Evolutionary conservation across 1,284 basidiomycete species (phyloP), one percentile per base, ranked within the genome.

Genomic region (Hypsizygus ulmarius): DNA sequence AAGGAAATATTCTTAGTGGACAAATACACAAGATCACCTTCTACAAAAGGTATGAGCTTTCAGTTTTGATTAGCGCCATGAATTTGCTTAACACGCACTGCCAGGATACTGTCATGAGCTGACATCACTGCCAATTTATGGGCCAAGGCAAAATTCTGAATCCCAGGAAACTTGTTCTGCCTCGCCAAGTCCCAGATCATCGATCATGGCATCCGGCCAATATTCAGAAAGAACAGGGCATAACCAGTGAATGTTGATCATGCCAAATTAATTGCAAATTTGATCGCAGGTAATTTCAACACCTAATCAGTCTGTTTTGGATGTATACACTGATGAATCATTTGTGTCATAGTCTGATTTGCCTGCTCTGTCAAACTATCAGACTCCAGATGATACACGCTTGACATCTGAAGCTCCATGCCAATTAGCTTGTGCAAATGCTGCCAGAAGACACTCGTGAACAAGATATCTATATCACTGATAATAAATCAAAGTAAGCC

Each of bases 291-390:
- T 9, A 58, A 39, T 14, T 47, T 52, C 2, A 32, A 18, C 0
- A 56, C 55, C 53, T 54, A 56, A 28, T 56, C 50, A 12, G 51
- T 46, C 35, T 63, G 58, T 15, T 52, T 51, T 2, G 49, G 47
- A 10, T 9, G 29, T 5, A 53, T 51, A 34, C 51, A 57, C 8
- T 47, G 43, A n/a, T 45, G 49, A 4, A 59, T 45, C 55, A 55
- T 56, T 43, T 57, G 57, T 3, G 39, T 52, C 1, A 59, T 43
- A 11, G 51, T 72, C 3, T 62, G 47, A 47, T 72, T 74, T 0
- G 65, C 68, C 0, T 66, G 59, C 51, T 75, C 70, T 0, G 70
- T 72, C 0, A 62, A 56, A 0, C 72, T 70, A 49, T 75, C 73
- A 0, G 65, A 70, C 49, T 39, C 18, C 5, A 19, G 25, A n/a